These are phyloP conservation scores for Botrytis deweyae DNA, from an alignment of 2,329 filamentous ascomycete species.

Conservation along the genomic window DNA sequence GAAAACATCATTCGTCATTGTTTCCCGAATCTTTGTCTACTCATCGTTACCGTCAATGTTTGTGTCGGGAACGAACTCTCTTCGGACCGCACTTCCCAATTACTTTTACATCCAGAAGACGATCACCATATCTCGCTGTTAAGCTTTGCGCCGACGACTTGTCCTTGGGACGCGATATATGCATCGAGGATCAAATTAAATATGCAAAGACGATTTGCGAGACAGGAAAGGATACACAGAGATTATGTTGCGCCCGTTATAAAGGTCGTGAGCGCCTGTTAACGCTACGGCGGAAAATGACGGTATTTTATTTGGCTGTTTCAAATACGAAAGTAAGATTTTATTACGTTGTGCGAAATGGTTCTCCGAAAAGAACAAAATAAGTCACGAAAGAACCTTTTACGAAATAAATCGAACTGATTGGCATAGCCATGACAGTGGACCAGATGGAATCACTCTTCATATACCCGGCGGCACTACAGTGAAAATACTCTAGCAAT, in stretches of 20 bases:
- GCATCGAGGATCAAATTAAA: neutral
- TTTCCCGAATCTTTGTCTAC: constrained; percentile 11
- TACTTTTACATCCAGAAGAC: neutral
- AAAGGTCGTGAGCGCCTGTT: neutral
- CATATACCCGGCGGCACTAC: neutral
- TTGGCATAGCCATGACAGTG: neutral
- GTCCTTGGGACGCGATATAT: constrained; percentile 2
- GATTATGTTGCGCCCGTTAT: constrained; percentile 1
- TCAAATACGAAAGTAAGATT: neutral
- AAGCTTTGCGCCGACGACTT: neutral
- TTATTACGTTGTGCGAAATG: neutral
- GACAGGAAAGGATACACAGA: constrained; percentile 7
- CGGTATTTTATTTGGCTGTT: neutral
- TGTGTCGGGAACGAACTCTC: neutral
- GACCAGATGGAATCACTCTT: neutral
- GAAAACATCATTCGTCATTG: constrained; percentile 2
- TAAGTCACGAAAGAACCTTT: neutral
- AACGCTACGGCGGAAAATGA: neutral
- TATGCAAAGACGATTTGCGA: constrained; percentile 10
- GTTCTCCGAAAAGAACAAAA: neutral
- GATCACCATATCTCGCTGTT: neutral
- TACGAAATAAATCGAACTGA: neutral
- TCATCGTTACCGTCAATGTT: neutral
- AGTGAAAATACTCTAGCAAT: neutral
- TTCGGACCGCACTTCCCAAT: neutral